phyloP scores from a whole-genome alignment of 495 filamentous ascomycete genomes.

The Friedmanniomyces simplex region DNA sequence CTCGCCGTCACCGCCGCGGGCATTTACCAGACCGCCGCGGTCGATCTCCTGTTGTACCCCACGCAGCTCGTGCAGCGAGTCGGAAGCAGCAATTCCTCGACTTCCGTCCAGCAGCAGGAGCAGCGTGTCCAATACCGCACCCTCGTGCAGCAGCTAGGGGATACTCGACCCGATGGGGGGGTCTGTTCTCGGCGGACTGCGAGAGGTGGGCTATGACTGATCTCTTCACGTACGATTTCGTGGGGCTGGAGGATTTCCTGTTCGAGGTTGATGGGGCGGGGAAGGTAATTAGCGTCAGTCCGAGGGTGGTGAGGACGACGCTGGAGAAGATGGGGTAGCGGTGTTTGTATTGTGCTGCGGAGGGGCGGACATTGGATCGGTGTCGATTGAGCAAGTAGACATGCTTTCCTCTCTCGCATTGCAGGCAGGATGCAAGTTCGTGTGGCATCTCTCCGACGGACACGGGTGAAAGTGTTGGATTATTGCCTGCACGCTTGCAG shows the following conservation, averaged over 20 bases:
- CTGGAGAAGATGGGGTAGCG: neutral
- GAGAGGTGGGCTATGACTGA: slow-evolving; percentile 4
- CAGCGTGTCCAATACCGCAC: neutral
- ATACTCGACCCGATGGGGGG: neutral
- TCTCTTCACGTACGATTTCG: neutral
- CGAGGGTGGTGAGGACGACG: neutral
- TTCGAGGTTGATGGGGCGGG: slow-evolving; percentile 3
- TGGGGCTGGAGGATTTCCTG: slow-evolving; percentile 9
- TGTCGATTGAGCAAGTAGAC: too few species aligned
- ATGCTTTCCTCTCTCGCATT: too few species aligned
- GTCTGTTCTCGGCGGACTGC: slow-evolving; percentile 10
- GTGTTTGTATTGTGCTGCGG: too few species aligned
- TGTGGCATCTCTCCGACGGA: too few species aligned
- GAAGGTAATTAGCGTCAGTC: neutral
- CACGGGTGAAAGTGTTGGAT: too few species aligned
- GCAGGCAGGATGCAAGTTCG: too few species aligned
- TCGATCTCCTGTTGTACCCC: slow-evolving; percentile 4
- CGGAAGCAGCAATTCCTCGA: neutral
- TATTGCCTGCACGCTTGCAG: too few species aligned
- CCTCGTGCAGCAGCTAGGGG: neutral
- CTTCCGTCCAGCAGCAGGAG: too few species aligned
- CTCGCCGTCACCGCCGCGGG: slow-evolving; percentile 23
- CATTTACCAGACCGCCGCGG: neutral
- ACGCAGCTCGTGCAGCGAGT: slow-evolving; percentile 1
- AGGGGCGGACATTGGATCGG: too few species aligned